Percentiles rank a stretch among this genome's conserved stretches.
phyloP scores from a whole-genome alignment of 2,329 filamentous ascomycete species.

The Penicillium sp. region DNA sequence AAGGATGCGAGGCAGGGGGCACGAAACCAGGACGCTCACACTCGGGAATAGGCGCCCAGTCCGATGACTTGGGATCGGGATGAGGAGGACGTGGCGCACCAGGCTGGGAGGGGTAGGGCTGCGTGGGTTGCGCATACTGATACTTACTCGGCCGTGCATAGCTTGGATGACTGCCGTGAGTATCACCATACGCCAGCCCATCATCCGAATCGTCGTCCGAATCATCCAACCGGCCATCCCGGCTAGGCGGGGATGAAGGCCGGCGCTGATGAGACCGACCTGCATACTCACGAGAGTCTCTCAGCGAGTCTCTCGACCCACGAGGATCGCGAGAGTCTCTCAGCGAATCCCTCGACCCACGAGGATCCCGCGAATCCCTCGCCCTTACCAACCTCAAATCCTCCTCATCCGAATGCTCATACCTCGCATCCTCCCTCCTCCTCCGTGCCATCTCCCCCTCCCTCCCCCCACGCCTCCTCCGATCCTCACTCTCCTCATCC shows the following conservation, averaged over 20 bases:
- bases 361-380: background rate
- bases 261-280: constrained; percentile 23
- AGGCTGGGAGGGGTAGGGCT: constrained; percentile 20
- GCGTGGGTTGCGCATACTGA: constrained; percentile 34
- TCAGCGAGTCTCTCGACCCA: background rate
- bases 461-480: background rate
- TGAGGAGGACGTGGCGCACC: constrained; percentile 15
- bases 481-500: constrained; percentile 21
- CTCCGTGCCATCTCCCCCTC: background rate
- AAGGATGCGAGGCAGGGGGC: constrained; percentile 39
- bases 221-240: constrained; percentile 24
- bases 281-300: constrained; percentile 15
- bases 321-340: background rate
- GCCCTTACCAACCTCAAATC: constrained; percentile 14
- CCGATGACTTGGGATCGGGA: constrained; percentile 23
- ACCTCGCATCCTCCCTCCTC: constrained; percentile 23
- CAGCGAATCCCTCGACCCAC: background rate
- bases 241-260: constrained; percentile 23
- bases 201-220: constrained; percentile 35
- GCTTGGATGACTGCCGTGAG: constrained; percentile 33
- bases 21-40: constrained; percentile 45
- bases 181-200: constrained; percentile 41
- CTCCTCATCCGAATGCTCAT: constrained; percentile 28
- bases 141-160: constrained; percentile 35
- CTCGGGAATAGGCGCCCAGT: constrained; percentile 44